These are phyloP conservation scores for Peronospora destructor DNA, from an alignment of 352 stramenopile species.

Conservation along the genomic window DNA sequence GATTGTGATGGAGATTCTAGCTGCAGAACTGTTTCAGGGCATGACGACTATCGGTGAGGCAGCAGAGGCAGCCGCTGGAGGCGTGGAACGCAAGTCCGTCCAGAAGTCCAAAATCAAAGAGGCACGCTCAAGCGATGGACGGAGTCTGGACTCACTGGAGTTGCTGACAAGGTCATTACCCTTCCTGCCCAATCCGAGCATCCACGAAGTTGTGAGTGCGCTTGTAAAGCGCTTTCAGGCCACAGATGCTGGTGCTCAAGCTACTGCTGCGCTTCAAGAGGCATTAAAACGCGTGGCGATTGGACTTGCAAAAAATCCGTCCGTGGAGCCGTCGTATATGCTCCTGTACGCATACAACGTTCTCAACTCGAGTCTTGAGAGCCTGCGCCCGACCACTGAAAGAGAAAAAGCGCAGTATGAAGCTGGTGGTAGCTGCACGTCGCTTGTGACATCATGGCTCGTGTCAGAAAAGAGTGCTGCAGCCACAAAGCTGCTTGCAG, in stretches of 20 bases:
- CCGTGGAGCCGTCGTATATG: constrained; percentile 78
- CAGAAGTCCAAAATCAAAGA: constrained; percentile 88
- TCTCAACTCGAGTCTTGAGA: constrained; percentile 66
- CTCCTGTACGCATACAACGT: constrained; percentile 84
- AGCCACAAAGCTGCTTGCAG: constrained; percentile 50
- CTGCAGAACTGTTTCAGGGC: constrained; percentile 77
- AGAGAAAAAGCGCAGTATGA: constrained; percentile 60
- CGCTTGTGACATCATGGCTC: constrained; percentile 58
- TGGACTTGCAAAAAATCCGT: constrained; percentile 76
- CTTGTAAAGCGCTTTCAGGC: constrained; percentile 74
- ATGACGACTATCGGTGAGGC: constrained; percentile 31
- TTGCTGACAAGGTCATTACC: constrained; percentile 69
- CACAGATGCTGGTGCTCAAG: constrained; percentile 38
- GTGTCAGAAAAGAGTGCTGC: constrained; percentile 73
- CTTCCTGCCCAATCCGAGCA: constrained; percentile 80
- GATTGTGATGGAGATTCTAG: constrained; percentile 75
- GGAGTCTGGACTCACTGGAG: constrained; percentile 72
- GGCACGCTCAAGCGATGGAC: constrained; percentile 55
- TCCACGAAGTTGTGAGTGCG: constrained; percentile 68
- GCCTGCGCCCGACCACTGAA: constrained; percentile 55
- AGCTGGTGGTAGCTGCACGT: constrained; percentile 24
- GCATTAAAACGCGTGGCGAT: constrained; percentile 75
- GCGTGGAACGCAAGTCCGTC: constrained; percentile 36
- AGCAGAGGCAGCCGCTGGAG: constrained; percentile 29
- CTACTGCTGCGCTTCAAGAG: constrained; percentile 59